Evolutionary conservation across 805 yeast species (phyloP), one percentile per base, ranked within the genome.

Genomic region (Isabelozyma heimii): DNA sequence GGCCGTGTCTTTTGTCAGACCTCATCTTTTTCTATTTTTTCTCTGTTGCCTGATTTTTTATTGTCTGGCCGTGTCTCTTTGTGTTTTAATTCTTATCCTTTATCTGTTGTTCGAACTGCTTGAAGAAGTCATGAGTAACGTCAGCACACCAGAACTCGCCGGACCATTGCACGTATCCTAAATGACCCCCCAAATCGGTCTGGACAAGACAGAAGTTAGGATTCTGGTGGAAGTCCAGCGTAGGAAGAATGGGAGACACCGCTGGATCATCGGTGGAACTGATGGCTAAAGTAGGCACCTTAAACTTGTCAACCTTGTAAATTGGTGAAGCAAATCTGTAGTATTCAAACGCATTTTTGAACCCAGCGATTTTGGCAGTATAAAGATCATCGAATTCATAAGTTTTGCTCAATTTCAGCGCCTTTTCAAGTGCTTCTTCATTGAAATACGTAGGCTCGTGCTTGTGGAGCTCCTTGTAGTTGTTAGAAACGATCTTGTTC

Each of bases 211-310:
- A 67, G 33, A 82, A 66, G 59, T 77, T 81, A 1, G 95, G 94
- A 59, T 87, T 87, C 28, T 61, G 53, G 38, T 59, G 53, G 16
- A 80, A 75, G 51, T 83, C 85, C 13, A 60, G 61, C 37, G 63
- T 61, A 1, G 94, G 94, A 24, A 86, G 60, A 17, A 72, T 62
- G 1, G 71, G 69, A 12, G 87, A 82, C 12, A 83, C 83, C 35
- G 89, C 78, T 6, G 96, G 95, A 60, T 88, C 96, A 62, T 89
- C 96, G 24, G 73, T 54, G 1, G 95, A 73, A 59, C 81, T 80
- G n/a, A 89, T 59, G 26, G 82, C 75, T 33, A 89, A 60, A 2
- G 82, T 66, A 4, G 96, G 96, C 1, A 85, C 82, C 40, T 82
- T 69, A 43, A 87, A 75, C 13, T 73, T 65, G 24, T 67, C 64